phyloP scores from a whole-genome alignment of 352 stramenopile species.

The Chrysophaeum taylorii region DNA sequence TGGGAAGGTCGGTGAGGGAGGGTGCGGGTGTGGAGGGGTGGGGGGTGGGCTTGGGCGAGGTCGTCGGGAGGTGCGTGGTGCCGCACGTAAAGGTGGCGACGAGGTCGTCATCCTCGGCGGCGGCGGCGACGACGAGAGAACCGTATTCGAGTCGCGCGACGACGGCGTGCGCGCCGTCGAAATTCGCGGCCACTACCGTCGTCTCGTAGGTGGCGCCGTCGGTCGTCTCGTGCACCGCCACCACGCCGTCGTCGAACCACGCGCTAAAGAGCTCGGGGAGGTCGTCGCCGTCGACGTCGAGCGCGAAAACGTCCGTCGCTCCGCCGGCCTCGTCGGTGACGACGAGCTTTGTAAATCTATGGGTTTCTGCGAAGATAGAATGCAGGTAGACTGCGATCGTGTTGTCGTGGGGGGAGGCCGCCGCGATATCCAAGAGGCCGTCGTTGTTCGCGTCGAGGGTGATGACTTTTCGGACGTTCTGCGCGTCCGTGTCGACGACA shows the following conservation, averaged over 20 bases:
- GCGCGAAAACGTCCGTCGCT: not conserved
- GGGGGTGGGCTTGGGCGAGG: too few species aligned
- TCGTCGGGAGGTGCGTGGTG: too few species aligned
- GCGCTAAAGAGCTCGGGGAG: not conserved
- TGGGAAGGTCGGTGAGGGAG: too few species aligned
- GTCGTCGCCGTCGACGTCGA: slow-evolving; percentile 2
- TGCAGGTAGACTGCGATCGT: not conserved
- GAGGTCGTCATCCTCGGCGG: too few species aligned
- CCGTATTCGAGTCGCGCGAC: too few species aligned
- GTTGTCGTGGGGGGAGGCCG: not conserved
- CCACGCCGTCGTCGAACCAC: not conserved
- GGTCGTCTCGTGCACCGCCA: not conserved
- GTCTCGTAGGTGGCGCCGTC: too few species aligned
- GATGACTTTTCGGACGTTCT: not conserved
- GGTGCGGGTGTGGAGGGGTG: too few species aligned
- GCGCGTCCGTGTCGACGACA: not conserved
- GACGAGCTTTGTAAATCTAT: not conserved
- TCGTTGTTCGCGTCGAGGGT: not conserved
- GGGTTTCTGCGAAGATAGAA: too few species aligned
- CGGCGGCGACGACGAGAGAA: too few species aligned
- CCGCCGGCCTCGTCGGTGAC: not conserved
- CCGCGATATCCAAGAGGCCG: not conserved
- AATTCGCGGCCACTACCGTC: too few species aligned
- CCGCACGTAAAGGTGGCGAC: too few species aligned
- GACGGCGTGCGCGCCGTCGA: too few species aligned